These are phyloP conservation scores for Tolypocladium tundrense DNA, from an alignment of 2,329 filamentous ascomycete genomes.

Conservation along the genomic window DNA sequence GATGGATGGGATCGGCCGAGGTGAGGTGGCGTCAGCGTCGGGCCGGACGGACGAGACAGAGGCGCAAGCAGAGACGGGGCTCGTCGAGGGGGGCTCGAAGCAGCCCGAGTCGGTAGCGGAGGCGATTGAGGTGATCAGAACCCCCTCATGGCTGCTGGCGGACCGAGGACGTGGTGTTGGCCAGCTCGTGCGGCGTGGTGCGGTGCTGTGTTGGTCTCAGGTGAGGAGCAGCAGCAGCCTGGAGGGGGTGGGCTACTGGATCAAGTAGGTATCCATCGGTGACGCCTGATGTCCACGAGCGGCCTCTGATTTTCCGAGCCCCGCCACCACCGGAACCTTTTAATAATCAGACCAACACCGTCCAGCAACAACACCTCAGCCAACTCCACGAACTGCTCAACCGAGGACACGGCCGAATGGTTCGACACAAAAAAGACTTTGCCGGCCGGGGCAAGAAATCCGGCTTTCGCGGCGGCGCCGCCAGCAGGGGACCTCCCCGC, in stretches of 20 bases:
- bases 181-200: background rate
- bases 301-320: background rate
- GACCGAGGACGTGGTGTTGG: background rate
- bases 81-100: background rate
- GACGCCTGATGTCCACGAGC: background rate
- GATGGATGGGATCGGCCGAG: background rate
- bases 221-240: background rate
- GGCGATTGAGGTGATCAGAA: background rate
- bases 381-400: background rate
- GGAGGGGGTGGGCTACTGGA: background rate
- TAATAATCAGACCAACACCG: background rate
- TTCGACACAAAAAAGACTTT: constrained; percentile 88
- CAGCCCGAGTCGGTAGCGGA: background rate
- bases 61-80: background rate
- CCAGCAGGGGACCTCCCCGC: constrained; percentile 36
- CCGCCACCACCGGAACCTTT: background rate
- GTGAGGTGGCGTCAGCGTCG: background rate
- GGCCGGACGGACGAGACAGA: background rate
- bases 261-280: background rate
- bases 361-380: background rate
- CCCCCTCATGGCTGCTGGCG: constrained; percentile 4
- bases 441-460: constrained; percentile 66
- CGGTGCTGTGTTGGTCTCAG: background rate
- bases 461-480: constrained; percentile 42
- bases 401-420: constrained; percentile 45